Percentiles rank a stretch among this genome's conserved stretches.
Conservation (phyloP, 2,329 filamentous ascomycete genomes). For the Coniochaeta pulveracea region DNA sequence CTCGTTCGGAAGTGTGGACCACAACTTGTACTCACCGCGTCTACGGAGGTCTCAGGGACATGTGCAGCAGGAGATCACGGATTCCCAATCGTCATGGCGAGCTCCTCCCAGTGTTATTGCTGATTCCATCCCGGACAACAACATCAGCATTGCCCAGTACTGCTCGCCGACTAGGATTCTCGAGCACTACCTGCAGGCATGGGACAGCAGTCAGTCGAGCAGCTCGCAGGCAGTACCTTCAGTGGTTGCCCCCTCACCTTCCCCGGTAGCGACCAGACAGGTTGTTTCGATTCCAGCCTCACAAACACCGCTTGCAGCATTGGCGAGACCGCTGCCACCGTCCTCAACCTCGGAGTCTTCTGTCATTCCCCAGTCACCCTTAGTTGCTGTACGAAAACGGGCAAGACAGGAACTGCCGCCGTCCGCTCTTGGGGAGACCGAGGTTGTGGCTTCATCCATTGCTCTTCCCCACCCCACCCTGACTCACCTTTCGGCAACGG, state of each 20-base stretch:
- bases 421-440: background rate
- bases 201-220: constrained; percentile 16
- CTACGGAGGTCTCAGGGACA: constrained; percentile 5
- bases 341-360: background rate
- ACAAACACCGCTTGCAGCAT: background rate
- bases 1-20: constrained; percentile 18
- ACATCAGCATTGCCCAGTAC: constrained; percentile 18
- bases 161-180: constrained; percentile 39
- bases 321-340: background rate
- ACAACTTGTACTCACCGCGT: constrained; percentile 16
- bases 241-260: background rate
- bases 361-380: background rate
- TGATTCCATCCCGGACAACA: constrained; percentile 39
- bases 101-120: constrained; percentile 37
- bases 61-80: constrained; percentile 4
- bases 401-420: background rate
- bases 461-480: too few species aligned
- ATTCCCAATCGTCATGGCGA: constrained; percentile 24
- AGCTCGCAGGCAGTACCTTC: constrained; percentile 5
- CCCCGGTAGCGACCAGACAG: too few species aligned
- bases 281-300: background rate
- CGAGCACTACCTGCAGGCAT: constrained; percentile 32
- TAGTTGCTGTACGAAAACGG: background rate
- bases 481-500: too few species aligned
- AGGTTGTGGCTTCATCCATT: background rate